Evolutionary conservation across 2,329 filamentous ascomycete species (phyloP).

Genomic region (Scedosporium boydii): DNA sequence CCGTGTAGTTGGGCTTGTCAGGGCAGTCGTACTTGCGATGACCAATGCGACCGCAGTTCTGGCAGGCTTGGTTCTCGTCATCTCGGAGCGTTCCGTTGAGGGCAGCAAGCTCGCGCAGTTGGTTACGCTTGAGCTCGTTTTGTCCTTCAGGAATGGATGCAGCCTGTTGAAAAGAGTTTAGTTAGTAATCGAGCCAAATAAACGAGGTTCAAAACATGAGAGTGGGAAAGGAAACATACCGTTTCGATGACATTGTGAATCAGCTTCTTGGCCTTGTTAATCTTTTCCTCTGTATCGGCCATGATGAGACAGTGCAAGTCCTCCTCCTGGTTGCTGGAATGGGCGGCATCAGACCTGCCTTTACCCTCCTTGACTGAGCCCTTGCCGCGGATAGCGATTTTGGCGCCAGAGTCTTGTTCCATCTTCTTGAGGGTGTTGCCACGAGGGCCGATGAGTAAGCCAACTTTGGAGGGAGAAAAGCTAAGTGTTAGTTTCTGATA

Average conservation of each 20-base stretch:
- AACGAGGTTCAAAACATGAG: not conserved
- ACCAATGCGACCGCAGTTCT: constrained; percentile 98
- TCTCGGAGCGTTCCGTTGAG: constrained; percentile 98
- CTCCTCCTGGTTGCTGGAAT: constrained; percentile 99
- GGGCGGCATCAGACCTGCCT: constrained; percentile 94
- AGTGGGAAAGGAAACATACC: constrained; percentile 42
- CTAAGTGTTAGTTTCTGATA: constrained; percentile 79
- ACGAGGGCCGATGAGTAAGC: constrained; percentile 99
- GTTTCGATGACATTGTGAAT: constrained; percentile 99
- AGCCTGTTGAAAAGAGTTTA: constrained; percentile 46
- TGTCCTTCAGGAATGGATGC: constrained; percentile 97
- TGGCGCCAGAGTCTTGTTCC: constrained; percentile 93
- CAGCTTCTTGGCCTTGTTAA: constrained; percentile 96
- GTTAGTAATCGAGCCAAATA: not conserved
- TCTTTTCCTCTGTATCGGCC: constrained; percentile 98
- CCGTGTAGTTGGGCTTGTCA: constrained; percentile 96
- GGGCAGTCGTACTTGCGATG: constrained; percentile 99
- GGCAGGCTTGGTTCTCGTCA: constrained; percentile 97
- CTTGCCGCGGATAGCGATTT: constrained; percentile 99
- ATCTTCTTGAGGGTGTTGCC: constrained; percentile 99
- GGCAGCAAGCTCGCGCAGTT: constrained; percentile 92
- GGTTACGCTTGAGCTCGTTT: constrained; percentile 97
- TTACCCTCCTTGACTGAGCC: constrained; percentile 99
- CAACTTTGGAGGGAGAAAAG: constrained; percentile 83
- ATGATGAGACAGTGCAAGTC: constrained; percentile 98